Conservation (phyloP, 169 alveolate species). For the Plasmodium malariae region DNA sequence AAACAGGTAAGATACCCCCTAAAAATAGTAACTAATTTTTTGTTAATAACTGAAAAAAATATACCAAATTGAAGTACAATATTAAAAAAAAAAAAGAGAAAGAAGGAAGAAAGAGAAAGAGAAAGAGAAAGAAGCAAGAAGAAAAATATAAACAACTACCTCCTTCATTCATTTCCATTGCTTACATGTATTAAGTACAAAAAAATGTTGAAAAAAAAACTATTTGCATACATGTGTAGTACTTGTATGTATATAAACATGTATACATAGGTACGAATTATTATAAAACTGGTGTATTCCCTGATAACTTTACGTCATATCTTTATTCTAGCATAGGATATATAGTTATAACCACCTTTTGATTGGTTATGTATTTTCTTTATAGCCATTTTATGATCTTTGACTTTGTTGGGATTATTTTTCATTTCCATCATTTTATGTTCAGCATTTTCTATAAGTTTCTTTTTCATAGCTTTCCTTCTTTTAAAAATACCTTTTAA, state of each 20-base stretch:
- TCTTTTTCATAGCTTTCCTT: slow-evolving; percentile 70
- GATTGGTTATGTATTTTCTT: slow-evolving; percentile 5
- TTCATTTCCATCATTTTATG: slow-evolving; percentile 51
- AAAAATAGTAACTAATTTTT: neutral
- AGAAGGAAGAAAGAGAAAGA: neutral
- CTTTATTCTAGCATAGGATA: slow-evolving; percentile 50
- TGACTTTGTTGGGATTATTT: slow-evolving; percentile 31
- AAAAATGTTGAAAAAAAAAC: neutral
- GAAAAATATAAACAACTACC: too few species aligned
- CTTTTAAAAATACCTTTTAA: slow-evolving; percentile 79
- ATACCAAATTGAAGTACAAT: neutral
- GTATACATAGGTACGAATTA: neutral
- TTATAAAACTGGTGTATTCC: neutral
- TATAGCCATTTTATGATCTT: slow-evolving; percentile 41
- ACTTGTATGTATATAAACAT: neutral
- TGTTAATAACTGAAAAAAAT: neutral
- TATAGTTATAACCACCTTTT: slow-evolving; percentile 39
- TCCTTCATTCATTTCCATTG: neutral
- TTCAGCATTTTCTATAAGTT: slow-evolving; percentile 64
- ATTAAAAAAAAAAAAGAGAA: neutral
- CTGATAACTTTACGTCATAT: neutral
- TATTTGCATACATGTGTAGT: neutral
- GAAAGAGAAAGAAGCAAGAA: too few species aligned
- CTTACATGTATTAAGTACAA: neutral
- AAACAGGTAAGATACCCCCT: neutral